Evolutionary conservation across 257 asterid species (phyloP).

Genomic region (Solanum pennellii): DNA sequence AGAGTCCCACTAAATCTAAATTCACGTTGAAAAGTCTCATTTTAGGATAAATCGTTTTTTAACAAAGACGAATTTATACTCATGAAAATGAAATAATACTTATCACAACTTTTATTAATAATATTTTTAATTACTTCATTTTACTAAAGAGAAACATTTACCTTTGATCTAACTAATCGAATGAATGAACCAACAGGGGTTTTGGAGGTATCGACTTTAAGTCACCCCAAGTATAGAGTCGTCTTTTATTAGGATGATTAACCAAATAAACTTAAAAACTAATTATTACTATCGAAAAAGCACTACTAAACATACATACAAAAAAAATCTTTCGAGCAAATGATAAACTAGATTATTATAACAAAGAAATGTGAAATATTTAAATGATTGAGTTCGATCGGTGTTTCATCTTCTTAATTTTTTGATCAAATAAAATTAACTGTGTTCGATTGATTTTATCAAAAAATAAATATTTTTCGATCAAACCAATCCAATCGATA

Average conservation of each 20-base stretch:
- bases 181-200: background rate
- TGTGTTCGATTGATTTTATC: background rate
- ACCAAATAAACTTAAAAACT: background rate
- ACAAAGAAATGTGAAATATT: background rate
- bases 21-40: too few relatives aligned
- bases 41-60: too few relatives aligned
- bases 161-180: background rate
- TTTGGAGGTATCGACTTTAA: too few relatives aligned
- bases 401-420: background rate
- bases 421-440: background rate
- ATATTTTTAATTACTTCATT: background rate
- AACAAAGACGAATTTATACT: too few relatives aligned
- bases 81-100: too few relatives aligned
- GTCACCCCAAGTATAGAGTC: background rate
- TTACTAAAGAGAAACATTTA: background rate
- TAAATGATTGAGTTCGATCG: accelerated
- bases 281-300: background rate
- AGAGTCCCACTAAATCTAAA: too few relatives aligned
- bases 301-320: background rate
- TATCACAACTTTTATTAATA: too few relatives aligned
- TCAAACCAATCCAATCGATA: background rate
- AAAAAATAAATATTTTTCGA: background rate
- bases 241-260: background rate
- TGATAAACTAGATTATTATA: background rate
- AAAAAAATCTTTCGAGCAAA: too few relatives aligned